These are phyloP conservation scores for Fusarium oxysporum DNA, from an alignment of 2,329 filamentous ascomycete species.

Conservation along the genomic window DNA sequence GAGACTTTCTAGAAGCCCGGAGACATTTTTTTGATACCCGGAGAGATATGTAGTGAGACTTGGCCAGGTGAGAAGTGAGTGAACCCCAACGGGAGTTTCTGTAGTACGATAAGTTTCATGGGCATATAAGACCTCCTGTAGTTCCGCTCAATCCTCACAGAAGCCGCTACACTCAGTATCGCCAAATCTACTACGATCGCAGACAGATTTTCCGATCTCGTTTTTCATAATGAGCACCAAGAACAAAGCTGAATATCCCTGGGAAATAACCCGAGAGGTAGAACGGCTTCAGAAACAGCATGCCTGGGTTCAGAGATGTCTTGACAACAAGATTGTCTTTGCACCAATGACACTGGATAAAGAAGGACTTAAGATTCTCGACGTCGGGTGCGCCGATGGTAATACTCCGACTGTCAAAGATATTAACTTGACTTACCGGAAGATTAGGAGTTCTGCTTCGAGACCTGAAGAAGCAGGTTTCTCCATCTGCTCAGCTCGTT, in stretches of 20 bases:
- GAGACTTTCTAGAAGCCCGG: background rate
- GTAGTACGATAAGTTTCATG: no score
- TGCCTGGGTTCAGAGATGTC: constrained; percentile 22
- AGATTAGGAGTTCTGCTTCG: constrained; percentile 8
- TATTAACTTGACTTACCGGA: accelerated
- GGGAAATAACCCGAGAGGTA: constrained; percentile 1
- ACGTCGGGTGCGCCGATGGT: constrained; percentile 30
- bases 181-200: accelerated
- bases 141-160: no score
- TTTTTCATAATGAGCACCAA: background rate
- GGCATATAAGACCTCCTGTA: background rate
- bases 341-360: background rate
- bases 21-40: background rate
- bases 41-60: background rate
- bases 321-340: constrained; percentile 13
- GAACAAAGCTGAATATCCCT: constrained; percentile 3
- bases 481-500: constrained; percentile 21
- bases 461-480: constrained; percentile 12
- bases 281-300: constrained; percentile 27
- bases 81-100: accelerated
- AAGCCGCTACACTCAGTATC: background rate
- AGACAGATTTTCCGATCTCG: background rate
- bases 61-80: accelerated
- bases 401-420: accelerated
- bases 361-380: constrained; percentile 2